Evolutionary conservation across 306 rosid genomes (phyloP).

Genomic region (Vigna angularis): DNA sequence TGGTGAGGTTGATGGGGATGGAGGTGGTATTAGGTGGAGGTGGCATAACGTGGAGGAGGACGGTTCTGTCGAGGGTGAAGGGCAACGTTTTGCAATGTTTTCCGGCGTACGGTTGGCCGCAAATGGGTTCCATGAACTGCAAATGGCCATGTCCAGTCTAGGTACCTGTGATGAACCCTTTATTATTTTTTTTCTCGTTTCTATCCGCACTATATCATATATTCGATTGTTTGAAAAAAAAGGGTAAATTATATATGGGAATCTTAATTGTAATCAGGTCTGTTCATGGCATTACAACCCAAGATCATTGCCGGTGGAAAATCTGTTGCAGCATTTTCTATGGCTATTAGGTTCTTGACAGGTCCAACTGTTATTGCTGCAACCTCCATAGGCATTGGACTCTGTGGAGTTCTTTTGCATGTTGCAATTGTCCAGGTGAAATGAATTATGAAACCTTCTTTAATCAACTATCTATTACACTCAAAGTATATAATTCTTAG

Average conservation of each 20-base stretch:
- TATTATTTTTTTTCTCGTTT: background rate
- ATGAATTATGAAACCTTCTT: background rate
- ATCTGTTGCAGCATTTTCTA: slow-evolving; percentile 85
- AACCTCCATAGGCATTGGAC: slow-evolving; percentile 72
- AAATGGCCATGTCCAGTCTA: slow-evolving; percentile 93
- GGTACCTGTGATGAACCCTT: slow-evolving; percentile 46
- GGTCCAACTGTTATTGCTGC: slow-evolving; percentile 96
- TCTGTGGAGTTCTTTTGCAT: slow-evolving; percentile 86
- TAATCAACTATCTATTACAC: background rate
- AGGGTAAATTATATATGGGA: background rate
- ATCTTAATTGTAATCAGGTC: slow-evolving; percentile 52
- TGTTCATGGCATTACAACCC: slow-evolving; percentile 94
- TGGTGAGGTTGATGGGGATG: too few relatives aligned
- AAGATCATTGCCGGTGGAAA: slow-evolving; percentile 91
- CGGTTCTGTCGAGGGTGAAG: too few relatives aligned
- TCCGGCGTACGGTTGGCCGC: too few relatives aligned
- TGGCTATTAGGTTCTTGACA: slow-evolving; percentile 90
- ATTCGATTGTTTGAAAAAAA: too few relatives aligned
- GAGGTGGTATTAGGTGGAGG: too few relatives aligned
- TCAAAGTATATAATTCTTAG: background rate
- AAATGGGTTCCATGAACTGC: too few relatives aligned
- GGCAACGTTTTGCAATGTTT: too few relatives aligned
- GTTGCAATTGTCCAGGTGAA: slow-evolving; percentile 86
- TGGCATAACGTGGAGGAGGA: too few relatives aligned
- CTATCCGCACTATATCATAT: background rate